Conservation (phyloP, 2,329 filamentous ascomycete species). For the Aspergillus alliaceus region DNA sequence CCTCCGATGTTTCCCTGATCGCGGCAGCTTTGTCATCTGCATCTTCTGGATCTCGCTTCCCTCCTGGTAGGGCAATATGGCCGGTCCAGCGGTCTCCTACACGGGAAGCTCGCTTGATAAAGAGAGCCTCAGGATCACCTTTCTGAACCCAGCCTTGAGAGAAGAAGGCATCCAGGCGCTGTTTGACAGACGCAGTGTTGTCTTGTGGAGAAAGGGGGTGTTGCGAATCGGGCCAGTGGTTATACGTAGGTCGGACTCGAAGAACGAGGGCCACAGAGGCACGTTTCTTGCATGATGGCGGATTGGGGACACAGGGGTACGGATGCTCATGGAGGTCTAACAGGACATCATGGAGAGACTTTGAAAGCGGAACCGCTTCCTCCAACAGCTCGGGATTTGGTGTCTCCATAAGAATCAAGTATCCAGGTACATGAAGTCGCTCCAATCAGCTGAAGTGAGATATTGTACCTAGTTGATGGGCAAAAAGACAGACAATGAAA, state of each 20-base stretch:
- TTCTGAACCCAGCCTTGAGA: slow-evolving; percentile 63
- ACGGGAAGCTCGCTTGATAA: slow-evolving; percentile 68
- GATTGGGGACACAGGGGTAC: slow-evolving; percentile 47
- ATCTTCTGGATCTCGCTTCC: slow-evolving; percentile 66
- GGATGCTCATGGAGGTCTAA: slow-evolving; percentile 34
- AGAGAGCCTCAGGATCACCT: slow-evolving; percentile 67
- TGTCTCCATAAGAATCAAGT: neutral
- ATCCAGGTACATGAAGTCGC: neutral
- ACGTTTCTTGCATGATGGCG: slow-evolving; percentile 54
- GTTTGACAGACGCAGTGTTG: slow-evolving; percentile 27
- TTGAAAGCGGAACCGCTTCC: slow-evolving; percentile 18
- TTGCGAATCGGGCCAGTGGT: slow-evolving; percentile 51
- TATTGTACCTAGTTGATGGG: neutral
- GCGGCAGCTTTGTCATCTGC: slow-evolving; percentile 62
- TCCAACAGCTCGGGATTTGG: neutral
- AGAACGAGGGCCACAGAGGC: slow-evolving; percentile 68
- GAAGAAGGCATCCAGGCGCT: slow-evolving; percentile 60
- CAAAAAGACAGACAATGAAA: neutral
- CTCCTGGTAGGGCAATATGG: slow-evolving; percentile 68
- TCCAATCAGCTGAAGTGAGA: neutral
- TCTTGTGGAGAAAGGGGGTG: slow-evolving; percentile 17
- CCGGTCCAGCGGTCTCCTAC: slow-evolving; percentile 68
- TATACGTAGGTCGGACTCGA: slow-evolving; percentile 59
- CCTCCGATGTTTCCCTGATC: slow-evolving; percentile 64
- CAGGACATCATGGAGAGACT: slow-evolving; percentile 33